Conservation (phyloP, 257 asterid species). For the Ilex asprella region DNA sequence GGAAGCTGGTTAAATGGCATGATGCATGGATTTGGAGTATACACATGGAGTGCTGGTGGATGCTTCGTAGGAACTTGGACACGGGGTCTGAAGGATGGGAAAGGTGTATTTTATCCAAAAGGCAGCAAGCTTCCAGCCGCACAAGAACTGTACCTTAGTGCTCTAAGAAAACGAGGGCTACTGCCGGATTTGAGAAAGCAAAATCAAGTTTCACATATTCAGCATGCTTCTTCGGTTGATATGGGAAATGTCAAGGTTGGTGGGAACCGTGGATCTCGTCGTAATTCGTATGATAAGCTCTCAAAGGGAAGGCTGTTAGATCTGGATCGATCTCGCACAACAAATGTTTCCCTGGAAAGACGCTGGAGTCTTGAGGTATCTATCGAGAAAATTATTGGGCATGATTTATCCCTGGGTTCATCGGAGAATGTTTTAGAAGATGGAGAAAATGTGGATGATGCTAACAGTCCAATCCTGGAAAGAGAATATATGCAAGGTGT, state of each 20-base stretch:
- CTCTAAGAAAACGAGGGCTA: slow-evolving; percentile 78
- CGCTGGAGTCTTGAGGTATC: slow-evolving; percentile 95
- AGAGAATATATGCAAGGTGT: slow-evolving; percentile 98
- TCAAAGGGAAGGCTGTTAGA: slow-evolving; percentile 48
- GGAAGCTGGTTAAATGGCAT: slow-evolving; percentile 75
- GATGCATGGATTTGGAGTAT: slow-evolving; percentile 90
- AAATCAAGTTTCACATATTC: slow-evolving; percentile 71
- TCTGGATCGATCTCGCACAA: slow-evolving; percentile 49
- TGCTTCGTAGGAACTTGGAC: slow-evolving; percentile 92
- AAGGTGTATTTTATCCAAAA: slow-evolving; percentile 82
- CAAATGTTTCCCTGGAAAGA: slow-evolving; percentile 60
- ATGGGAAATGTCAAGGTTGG: slow-evolving; percentile 46
- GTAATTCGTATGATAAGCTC: slow-evolving; percentile 37
- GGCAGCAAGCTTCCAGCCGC: slow-evolving; percentile 62
- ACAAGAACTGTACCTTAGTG: slow-evolving; percentile 69
- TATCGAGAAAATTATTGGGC: slow-evolving; percentile 77
- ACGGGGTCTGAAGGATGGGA: slow-evolving; percentile 85
- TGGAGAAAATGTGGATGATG: slow-evolving; percentile 38
- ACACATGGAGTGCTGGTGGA: slow-evolving; percentile 81
- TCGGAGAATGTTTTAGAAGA: slow-evolving; percentile 39
- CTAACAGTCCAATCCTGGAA: slow-evolving; percentile 64
- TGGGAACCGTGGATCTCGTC: slow-evolving; percentile 33
- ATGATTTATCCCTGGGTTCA: slow-evolving; percentile 39
- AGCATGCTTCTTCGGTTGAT: slow-evolving; percentile 48
- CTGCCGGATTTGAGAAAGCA: slow-evolving; percentile 71